Base-by-base conservation (phyloP, 2,329 filamentous ascomycete species). In the Cladobotryum protrusum region DNA sequence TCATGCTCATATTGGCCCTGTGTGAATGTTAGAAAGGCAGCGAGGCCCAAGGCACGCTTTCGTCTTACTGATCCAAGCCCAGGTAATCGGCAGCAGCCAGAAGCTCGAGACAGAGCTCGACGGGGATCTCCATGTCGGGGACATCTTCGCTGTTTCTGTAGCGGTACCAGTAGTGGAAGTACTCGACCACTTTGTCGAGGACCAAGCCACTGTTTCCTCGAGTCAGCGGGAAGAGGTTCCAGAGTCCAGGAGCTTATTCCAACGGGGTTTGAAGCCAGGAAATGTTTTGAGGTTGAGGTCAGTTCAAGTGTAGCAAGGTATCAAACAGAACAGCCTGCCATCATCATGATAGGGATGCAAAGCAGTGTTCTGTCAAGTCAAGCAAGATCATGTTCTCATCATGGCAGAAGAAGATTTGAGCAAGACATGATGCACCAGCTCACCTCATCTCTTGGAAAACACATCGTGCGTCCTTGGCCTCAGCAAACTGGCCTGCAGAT, bases 81-180 rank as follows among this genome's bases (percentile, higher is more conserved):
- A 91, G 71, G 64, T 82, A 92, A 69, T 91, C 86, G 20, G 87
- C 86, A 13, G 86, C 87, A 71, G 86, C 84, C 56, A 92, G 70
- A 53, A 92, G 67, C 70, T 91, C 87, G 40, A 92, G 74, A 59
- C 86, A 90, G 45, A 91, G 72, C 69, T 91, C 86, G 29, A 86
- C 81, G 12, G 86, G 86, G 52, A 91, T 85, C 14, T 90, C 86
- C 82, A 90, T 86, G 61, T 92, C 87, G 4, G 85, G 82, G 17
- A 90, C 86, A 59, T 89, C 83, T 58, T 85, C 82, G 57, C 74
- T 74, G 57, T 89, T 78, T 46, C 78, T 77, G 67, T 88, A 78
- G 61, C 83, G 85, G 68, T 89, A 84, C 73, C 86, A 87, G 72
- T 90, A 91, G 64, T 89, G 87, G 54, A 90, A 84, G 69, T 91